These are phyloP conservation scores for Akebia trifoliata DNA, from an alignment of 164 flowering plant species.

Conservation along the genomic window DNA sequence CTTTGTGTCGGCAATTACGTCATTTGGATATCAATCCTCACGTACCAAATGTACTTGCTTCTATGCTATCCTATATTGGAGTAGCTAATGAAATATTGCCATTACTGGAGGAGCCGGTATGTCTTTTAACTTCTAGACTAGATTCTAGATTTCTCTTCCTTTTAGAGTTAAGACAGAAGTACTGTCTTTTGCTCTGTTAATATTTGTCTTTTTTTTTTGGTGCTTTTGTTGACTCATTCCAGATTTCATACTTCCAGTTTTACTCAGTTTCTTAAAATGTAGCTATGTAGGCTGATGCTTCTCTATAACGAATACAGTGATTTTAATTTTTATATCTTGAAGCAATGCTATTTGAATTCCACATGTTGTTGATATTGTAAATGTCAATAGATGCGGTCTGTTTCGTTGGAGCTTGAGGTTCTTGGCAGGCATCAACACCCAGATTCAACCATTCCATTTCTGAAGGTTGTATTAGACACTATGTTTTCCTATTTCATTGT, in stretches of 20 bases:
- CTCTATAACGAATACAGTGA: neutral
- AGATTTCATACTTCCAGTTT: neutral
- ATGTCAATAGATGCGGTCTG: conserved; percentile 66
- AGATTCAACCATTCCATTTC: conserved; percentile 63
- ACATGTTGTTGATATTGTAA: neutral
- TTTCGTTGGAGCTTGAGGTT: conserved; percentile 82
- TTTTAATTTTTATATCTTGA: neutral
- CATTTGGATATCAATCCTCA: conserved; percentile 90
- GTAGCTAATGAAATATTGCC: conserved; percentile 80
- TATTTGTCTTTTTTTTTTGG: neutral
- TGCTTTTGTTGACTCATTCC: neutral
- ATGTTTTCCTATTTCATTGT: neutral
- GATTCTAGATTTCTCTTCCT: neutral
- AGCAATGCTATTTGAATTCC: neutral
- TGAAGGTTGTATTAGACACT: conserved; percentile 49
- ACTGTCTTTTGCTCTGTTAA: neutral
- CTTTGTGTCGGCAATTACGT: conserved; percentile 79
- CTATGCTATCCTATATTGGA: conserved; percentile 90
- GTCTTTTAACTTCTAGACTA: conserved; percentile 9
- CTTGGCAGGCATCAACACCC: conserved; percentile 93
- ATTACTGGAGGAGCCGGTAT: conserved; percentile 92
- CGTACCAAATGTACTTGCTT: conserved; percentile 78
- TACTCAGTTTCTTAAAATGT: neutral
- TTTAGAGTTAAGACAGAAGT: neutral
- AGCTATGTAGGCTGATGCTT: neutral